A percentile compares a stretch with the other conserved stretches of the same genome.
Conservation (phyloP, 2,329 filamentous ascomycete genomes). For the Penicillium thymicola region DNA sequence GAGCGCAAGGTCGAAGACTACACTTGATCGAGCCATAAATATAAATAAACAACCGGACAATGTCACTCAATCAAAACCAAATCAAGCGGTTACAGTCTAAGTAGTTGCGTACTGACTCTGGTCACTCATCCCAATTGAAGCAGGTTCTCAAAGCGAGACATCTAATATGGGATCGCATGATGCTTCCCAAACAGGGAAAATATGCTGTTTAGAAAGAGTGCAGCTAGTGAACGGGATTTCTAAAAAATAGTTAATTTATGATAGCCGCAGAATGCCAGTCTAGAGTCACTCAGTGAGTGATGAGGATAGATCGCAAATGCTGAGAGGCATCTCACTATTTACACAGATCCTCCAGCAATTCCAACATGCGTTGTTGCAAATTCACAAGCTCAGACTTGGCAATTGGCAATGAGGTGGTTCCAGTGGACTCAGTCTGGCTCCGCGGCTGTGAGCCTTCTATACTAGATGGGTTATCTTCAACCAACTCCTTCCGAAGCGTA, state of each 20-base stretch:
- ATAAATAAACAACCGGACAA: neutral
- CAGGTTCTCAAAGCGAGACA: neutral
- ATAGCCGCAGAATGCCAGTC: neutral
- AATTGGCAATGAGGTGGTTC: conserved; percentile 25
- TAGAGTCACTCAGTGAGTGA: neutral
- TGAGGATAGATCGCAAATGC: neutral
- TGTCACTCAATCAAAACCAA: neutral
- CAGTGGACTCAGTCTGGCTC: neutral
- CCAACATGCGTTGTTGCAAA: conserved; percentile 50
- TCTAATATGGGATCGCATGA: neutral
- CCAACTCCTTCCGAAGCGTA: conserved; percentile 47
- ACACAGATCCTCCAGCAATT: conserved; percentile 51
- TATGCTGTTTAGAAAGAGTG: neutral
- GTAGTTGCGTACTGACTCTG: neutral
- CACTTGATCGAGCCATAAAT: neutral
- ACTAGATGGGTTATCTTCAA: conserved; percentile 26
- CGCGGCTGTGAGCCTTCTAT: neutral
- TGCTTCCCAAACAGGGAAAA: neutral
- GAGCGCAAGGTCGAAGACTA: neutral
- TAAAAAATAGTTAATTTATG: neutral
- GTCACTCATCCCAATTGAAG: neutral
- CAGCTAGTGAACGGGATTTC: neutral
- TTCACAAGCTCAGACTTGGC: conserved; percentile 42
- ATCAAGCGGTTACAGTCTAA: neutral
- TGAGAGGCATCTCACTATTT: conserved; percentile 27